These are phyloP conservation scores for Debaryomycetaceae sp. DNA, from an alignment of 1,139 yeast genomes.

Conservation along the genomic window DNA sequence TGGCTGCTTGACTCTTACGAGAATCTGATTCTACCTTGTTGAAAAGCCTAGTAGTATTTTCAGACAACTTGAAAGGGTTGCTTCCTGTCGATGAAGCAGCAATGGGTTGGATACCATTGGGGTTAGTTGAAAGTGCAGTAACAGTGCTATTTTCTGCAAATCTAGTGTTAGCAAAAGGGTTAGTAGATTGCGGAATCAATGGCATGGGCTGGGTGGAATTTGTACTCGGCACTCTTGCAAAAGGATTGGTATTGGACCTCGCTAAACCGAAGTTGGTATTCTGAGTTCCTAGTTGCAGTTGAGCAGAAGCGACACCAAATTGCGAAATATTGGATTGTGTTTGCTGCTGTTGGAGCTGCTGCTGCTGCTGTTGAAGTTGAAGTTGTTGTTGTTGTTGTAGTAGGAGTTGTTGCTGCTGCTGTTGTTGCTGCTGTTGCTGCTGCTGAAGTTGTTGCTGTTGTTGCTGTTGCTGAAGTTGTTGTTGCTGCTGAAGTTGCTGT, in stretches of 20 bases:
- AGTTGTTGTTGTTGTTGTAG: neutral
- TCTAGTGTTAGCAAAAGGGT: slow-evolving; percentile 49
- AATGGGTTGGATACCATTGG: slow-evolving; percentile 13
- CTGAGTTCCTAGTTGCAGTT: neutral
- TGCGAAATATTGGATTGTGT: neutral
- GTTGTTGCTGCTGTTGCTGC: slow-evolving; percentile 1
- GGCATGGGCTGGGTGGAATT: slow-evolving; percentile 3
- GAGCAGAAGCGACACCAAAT: neutral
- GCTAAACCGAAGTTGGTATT: slow-evolving; percentile 16
- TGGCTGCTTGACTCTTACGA: slow-evolving; percentile 14
- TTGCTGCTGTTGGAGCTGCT: neutral
- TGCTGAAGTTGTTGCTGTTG: neutral
- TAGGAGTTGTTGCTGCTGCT: slow-evolving; percentile 4
- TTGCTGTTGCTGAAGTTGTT: neutral
- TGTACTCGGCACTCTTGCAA: slow-evolving; percentile 14
- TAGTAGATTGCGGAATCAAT: slow-evolving; percentile 23
- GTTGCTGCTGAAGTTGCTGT: slow-evolving; percentile 3
- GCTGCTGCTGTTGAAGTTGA: neutral
- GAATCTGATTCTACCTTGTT: slow-evolving; percentile 18
- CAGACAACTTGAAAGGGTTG: slow-evolving; percentile 46
- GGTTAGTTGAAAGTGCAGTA: slow-evolving; percentile 31
- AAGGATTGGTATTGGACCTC: slow-evolving; percentile 42
- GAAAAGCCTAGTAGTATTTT: slow-evolving; percentile 34
- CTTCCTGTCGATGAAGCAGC: slow-evolving; percentile 36
- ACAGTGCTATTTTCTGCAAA: slow-evolving; percentile 33